Evolutionary conservation across 2,329 filamentous ascomycete genomes (phyloP).

Genomic region (Aspergillus flavus): DNA sequence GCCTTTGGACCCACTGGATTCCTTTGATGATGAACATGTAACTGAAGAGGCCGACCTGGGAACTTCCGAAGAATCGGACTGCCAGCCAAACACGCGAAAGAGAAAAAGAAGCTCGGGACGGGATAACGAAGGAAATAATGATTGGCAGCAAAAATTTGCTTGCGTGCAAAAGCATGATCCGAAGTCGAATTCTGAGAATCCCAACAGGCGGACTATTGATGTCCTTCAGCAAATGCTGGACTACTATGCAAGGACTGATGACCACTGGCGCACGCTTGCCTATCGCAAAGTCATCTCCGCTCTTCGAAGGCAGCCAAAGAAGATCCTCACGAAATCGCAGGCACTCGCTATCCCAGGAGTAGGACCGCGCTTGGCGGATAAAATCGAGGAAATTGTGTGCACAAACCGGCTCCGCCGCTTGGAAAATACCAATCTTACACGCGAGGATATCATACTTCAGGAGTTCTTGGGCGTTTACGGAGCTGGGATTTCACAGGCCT

Average conservation of each 20-base stretch:
- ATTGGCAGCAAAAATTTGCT: constrained; percentile 52
- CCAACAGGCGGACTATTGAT: constrained; percentile 75
- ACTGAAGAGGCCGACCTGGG: constrained; percentile 18
- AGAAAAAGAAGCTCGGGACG: constrained; percentile 13
- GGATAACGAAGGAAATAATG: constrained; percentile 13
- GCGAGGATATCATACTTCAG: constrained; percentile 65
- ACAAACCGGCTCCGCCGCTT: constrained; percentile 73
- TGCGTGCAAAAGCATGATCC: constrained; percentile 63
- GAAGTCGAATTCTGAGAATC: constrained; percentile 54
- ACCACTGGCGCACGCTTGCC: constrained; percentile 73
- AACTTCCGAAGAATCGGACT: constrained; percentile 18
- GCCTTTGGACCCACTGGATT: constrained; percentile 37
- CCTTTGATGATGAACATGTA: constrained; percentile 26
- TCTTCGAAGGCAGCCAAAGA: constrained; percentile 65
- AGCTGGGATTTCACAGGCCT: constrained; percentile 70
- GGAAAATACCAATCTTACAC: constrained; percentile 69
- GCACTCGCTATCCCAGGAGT: constrained; percentile 70
- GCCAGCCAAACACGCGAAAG: constrained; percentile 16
- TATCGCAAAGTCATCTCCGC: constrained; percentile 79
- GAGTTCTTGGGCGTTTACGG: constrained; percentile 79
- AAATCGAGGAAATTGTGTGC: constrained; percentile 85
- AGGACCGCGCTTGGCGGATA: constrained; percentile 72
- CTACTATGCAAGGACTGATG: constrained; percentile 73
- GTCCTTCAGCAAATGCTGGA: constrained; percentile 76
- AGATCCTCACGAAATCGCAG: constrained; percentile 69